Conservation (phyloP, 352 stramenopile genomes). For the Proteromonas lacertae region DNA sequence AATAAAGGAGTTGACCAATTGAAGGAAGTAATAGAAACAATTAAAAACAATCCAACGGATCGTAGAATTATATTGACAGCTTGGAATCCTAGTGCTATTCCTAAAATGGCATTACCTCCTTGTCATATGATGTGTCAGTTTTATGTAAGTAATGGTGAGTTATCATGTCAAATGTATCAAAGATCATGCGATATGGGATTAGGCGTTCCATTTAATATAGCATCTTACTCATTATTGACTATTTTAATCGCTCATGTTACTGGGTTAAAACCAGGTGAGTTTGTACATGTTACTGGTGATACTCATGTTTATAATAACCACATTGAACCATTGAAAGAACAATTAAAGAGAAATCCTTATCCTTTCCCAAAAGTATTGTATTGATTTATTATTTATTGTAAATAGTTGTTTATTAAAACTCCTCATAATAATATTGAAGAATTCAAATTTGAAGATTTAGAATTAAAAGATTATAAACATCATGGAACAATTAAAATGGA, state of each 20-base stretch:
- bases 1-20: constrained; percentile 92
- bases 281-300: constrained; percentile 93
- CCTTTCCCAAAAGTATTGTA: constrained; percentile 84
- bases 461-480: constrained; percentile 69
- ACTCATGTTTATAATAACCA: constrained; percentile 97
- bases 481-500: constrained; percentile 92
- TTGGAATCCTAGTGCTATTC: constrained; percentile 87
- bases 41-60: constrained; percentile 67
- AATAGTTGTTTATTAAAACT: constrained; percentile 42
- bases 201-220: constrained; percentile 99
- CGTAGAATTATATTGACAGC: constrained; percentile 86
- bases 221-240: constrained; percentile 84
- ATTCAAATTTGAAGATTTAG: constrained; percentile 80
- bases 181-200: constrained; percentile 93
- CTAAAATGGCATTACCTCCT: constrained; percentile 83
- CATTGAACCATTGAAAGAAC: constrained; percentile 71
- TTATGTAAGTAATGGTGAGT: constrained; percentile 40
- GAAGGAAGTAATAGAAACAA: constrained; percentile 78
- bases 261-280: constrained; percentile 62
- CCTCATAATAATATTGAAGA: constrained; percentile 47
- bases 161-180: constrained; percentile 92
- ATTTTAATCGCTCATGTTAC: constrained; percentile 68
- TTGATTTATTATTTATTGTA: too few relatives aligned
- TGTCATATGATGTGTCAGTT: constrained; percentile 99
- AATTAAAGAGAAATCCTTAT: constrained; percentile 55